These are phyloP conservation scores for Phytopythium aichiense DNA, from an alignment of 352 stramenopile species.

Conservation along the genomic window DNA sequence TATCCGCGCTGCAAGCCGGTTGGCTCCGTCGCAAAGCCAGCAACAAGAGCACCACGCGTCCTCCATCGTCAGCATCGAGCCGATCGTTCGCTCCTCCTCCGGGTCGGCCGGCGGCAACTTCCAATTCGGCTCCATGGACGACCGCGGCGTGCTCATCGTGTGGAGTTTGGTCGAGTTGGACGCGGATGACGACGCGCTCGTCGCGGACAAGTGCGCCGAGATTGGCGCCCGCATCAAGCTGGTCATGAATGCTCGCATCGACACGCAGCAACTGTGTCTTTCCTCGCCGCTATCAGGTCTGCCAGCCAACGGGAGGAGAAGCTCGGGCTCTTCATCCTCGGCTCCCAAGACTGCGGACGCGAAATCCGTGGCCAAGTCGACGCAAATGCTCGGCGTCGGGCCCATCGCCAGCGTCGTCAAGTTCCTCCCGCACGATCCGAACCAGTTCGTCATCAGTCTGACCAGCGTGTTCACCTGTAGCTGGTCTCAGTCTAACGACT, in stretches of 20 bases:
- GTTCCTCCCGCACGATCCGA: slow-evolving; percentile 51
- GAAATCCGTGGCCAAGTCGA: neutral
- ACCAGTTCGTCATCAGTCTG: slow-evolving; percentile 24
- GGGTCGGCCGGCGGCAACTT: slow-evolving; percentile 25
- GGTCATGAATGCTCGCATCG: slow-evolving; percentile 59
- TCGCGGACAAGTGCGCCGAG: slow-evolving; percentile 55
- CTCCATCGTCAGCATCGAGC: slow-evolving; percentile 40
- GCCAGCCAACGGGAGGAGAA: neutral
- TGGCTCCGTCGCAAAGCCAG: neutral
- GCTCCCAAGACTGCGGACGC: neutral
- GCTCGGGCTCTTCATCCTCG: neutral
- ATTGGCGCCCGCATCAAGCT: slow-evolving; percentile 62
- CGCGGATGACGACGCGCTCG: slow-evolving; percentile 32
- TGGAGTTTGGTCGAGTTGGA: slow-evolving; percentile 70
- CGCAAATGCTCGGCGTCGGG: slow-evolving; percentile 16
- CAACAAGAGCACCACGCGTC: slow-evolving; percentile 32
- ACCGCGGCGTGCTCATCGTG: slow-evolving; percentile 60
- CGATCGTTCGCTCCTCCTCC: slow-evolving; percentile 16
- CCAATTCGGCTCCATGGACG: slow-evolving; percentile 70
- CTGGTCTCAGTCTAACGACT: neutral
- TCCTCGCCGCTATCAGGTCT: slow-evolving; percentile 2
- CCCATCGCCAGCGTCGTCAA: slow-evolving; percentile 43
- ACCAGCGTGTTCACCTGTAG: neutral
- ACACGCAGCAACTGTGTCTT: slow-evolving; percentile 51
- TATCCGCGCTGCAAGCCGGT: slow-evolving; percentile 18